phyloP scores from a whole-genome alignment of 768 basidiomycete genomes.

The Leccinellum rugosiceps region DNA sequence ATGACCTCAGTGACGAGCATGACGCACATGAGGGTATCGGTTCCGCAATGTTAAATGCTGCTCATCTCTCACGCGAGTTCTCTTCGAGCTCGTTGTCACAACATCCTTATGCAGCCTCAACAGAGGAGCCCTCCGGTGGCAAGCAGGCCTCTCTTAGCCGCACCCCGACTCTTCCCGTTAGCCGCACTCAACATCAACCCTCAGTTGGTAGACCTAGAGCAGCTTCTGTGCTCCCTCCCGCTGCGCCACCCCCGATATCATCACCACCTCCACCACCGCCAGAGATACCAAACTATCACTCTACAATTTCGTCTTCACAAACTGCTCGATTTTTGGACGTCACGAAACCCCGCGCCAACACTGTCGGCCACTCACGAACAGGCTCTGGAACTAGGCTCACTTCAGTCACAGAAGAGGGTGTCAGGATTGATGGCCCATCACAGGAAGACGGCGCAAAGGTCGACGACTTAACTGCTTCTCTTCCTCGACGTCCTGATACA shows the following conservation, averaged over 20 bases:
- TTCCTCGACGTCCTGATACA: slow-evolving; percentile 38
- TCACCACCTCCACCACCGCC: slow-evolving; percentile 59
- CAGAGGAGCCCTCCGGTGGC: slow-evolving; percentile 35
- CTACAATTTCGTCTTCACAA: slow-evolving; percentile 32
- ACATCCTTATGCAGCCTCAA: slow-evolving; percentile 52
- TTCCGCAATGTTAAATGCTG: slow-evolving; percentile 40
- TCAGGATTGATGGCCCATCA: slow-evolving; percentile 35
- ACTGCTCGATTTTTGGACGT: slow-evolving; percentile 35
- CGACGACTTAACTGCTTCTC: slow-evolving; percentile 32
- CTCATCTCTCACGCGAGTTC: slow-evolving; percentile 30
- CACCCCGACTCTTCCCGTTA: slow-evolving; percentile 33
- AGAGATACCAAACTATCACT: slow-evolving; percentile 25
- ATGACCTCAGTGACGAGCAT: slow-evolving; percentile 30
- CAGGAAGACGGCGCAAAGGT: slow-evolving; percentile 25
- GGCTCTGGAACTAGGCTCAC: slow-evolving; percentile 57
- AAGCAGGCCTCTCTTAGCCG: slow-evolving; percentile 30
- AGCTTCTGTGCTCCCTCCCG: slow-evolving; percentile 59
- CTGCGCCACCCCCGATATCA: slow-evolving; percentile 60
- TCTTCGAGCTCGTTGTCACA: slow-evolving; percentile 23
- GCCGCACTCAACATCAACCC: slow-evolving; percentile 26
- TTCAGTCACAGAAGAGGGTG: slow-evolving; percentile 60
- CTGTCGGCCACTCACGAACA: slow-evolving; percentile 51
- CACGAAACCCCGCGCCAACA: slow-evolving; percentile 44
- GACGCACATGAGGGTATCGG: slow-evolving; percentile 43
- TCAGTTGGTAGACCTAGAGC: slow-evolving; percentile 46